Base-by-base conservation (phyloP, 2,329 filamentous ascomycete species). In the Penicillium sp. region DNA sequence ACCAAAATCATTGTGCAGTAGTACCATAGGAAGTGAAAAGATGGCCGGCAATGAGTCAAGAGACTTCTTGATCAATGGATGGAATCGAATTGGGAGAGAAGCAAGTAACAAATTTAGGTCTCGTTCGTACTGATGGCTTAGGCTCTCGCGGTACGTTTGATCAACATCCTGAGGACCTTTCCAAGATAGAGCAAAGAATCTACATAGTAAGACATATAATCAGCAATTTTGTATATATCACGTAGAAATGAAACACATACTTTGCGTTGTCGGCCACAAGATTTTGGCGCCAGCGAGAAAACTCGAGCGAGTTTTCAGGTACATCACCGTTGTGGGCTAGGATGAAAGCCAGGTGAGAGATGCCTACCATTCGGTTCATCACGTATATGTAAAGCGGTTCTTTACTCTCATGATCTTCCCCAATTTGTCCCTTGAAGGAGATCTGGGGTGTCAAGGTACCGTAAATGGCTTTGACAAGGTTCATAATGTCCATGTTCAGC, bases 101-200 rank as follows among this genome's bases (percentile, higher is more conserved):
- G 31, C 13, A 52, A 67, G 63, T 38, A 75, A 15, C 5, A 15
- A 33, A 33, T 33, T 33, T 2, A 33, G 31, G 13, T 33, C 31
- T 33, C 31, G 31, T 15, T 33, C 31, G 31, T 33, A 33, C 31
- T 15, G 13, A 33, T 33, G 31, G n/a, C 31, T 33, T 33, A 33
- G 31, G n/a, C 13, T 33, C 31, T 33, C 31, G 31, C 31, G 31
- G 31, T 33, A 33, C 13, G n/a, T 33, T 15, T 33, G 31, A 15
- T 33, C n/a, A 33, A 33, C 31, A 33, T 33, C 23, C 51, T 72
- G 66, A 8, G 67, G 65, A 4, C 55, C 10, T 33, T 70, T 72
- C 69, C 67, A 75, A 2, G 68, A 64, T 25, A 65, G 56, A 46
- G 69, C 67, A 59, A 74, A 70, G 56, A 73, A 73, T n/a, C 71